Base-by-base conservation (phyloP, 1,284 basidiomycete genomes). In the Ustilago trichophora region DNA sequence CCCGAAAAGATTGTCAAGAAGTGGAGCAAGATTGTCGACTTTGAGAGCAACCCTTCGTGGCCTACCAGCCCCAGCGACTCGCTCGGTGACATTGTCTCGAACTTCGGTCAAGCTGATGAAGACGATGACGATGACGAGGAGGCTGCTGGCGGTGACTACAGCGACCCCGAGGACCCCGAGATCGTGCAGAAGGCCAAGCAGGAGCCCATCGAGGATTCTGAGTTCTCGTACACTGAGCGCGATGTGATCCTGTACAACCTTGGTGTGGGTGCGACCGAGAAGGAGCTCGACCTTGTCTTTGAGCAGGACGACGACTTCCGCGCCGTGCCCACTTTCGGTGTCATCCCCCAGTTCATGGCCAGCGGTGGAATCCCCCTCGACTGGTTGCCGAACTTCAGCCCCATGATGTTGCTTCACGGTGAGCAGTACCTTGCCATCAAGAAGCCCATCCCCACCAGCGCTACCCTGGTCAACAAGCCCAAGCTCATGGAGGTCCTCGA, bases 181-280 rank as follows among this genome's bases (percentile, higher is more conserved):
- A 83, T 92, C 45, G 91, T 98, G 53, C 87, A 85, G 22, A 87
- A 91, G 46, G 93, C 92, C 36, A 97, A 98, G 86, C 87, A 87
- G 78, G 83, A 84, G 24, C 48, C 52, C 38, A 53, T 67, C 34
- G 72, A 80, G 29, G 37, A 68, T 29, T 60, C 65, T 24, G 76
- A 78, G 44, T 78, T 66, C 56, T 85, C 82, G 24, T 99, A 91
- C 83, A 88, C 88, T 9, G 93, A 96, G 83, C 87, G 91, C 31
- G 95, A 98, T 78, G 87, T 97, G 34, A 91, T 97, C 71, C 85
- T 98, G 16, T 99, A 98, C 85, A 97, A 97, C 83, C 85, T 98
- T 27, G 93, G 95, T 47, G 84, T 98, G 41, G 96, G 95, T n/a
- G 95, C 94, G n/a, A 94, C 89, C 6, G 93, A 90, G 82, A 88